Percentiles rank a stretch among this genome's conserved stretches.
These are phyloP conservation scores for Leccinum truebloodii DNA, from an alignment of 768 basidiomycete species.

Conservation along the genomic window DNA sequence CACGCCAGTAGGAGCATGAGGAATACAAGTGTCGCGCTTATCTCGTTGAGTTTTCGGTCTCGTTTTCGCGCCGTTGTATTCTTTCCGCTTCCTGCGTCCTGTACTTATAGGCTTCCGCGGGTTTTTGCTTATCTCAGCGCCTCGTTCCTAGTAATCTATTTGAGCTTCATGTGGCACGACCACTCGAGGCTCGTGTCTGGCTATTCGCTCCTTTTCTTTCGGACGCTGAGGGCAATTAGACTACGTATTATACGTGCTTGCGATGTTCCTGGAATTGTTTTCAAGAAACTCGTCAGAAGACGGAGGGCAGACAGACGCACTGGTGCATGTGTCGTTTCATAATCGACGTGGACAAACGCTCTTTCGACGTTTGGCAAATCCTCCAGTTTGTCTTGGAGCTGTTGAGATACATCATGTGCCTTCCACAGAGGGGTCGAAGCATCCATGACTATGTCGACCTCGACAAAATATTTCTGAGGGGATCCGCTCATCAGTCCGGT, in stretches of 20 bases:
- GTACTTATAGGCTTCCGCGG: too few species aligned
- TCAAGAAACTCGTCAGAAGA: background rate
- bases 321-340: conserved; percentile 83
- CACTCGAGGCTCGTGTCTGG: too few species aligned
- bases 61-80: too few species aligned
- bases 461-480: conserved; percentile 83
- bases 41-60: too few species aligned
- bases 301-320: conserved; percentile 35
- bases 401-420: conserved; percentile 83
- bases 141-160: too few species aligned
- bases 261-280: conserved; percentile 42
- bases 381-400: conserved; percentile 87
- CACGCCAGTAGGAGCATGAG: too few species aligned
- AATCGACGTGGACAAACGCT: conserved; percentile 94
- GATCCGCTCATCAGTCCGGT: conserved; percentile 1
- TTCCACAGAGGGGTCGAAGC: conserved; percentile 86
- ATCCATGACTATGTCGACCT: conserved; percentile 93
- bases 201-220: too few species aligned
- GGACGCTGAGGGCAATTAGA: too few species aligned
- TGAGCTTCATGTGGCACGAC: too few species aligned
- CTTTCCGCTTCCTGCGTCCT: too few species aligned
- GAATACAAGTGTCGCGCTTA: too few species aligned
- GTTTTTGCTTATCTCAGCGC: too few species aligned
- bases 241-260: conserved; percentile 29
- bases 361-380: conserved; percentile 86